phyloP scores from a whole-genome alignment of 805 yeast species.

The Metschnikowia lachancei region DNA sequence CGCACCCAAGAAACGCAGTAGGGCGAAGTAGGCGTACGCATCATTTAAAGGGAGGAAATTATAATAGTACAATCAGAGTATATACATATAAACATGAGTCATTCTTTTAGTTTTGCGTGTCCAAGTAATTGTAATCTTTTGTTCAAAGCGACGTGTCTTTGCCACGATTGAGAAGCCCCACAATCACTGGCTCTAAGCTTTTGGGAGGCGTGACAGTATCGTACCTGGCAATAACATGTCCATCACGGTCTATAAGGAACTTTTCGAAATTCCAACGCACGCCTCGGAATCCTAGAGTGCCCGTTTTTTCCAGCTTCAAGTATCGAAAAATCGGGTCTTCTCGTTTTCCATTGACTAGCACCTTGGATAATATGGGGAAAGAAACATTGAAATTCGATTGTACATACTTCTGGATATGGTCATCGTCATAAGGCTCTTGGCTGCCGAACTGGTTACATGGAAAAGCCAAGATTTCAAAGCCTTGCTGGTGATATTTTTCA shows the following conservation, averaged over 20 bases:
- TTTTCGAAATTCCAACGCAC: slow-evolving; percentile 82
- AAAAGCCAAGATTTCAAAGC: slow-evolving; percentile 72
- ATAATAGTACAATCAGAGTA: background rate
- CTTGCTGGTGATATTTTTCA: slow-evolving; percentile 59
- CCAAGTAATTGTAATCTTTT: background rate
- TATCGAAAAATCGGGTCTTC: slow-evolving; percentile 30
- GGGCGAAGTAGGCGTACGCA: background rate
- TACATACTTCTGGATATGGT: slow-evolving; percentile 22
- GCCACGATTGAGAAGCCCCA: slow-evolving; percentile 14
- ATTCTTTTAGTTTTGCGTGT: background rate
- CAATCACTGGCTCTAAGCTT: slow-evolving; percentile 42
- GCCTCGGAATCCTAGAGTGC: slow-evolving; percentile 38
- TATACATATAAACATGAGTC: background rate
- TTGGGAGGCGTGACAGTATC: slow-evolving; percentile 69
- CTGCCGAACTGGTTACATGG: slow-evolving; percentile 89
- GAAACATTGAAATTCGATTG: slow-evolving; percentile 29
- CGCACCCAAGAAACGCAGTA: slow-evolving; percentile 5
- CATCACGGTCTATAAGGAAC: slow-evolving; percentile 57
- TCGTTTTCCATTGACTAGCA: slow-evolving; percentile 36
- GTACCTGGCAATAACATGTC: slow-evolving; percentile 58
- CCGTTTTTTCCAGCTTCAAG: slow-evolving; percentile 28
- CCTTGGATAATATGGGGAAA: slow-evolving; percentile 39
- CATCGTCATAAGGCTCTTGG: slow-evolving; percentile 70
- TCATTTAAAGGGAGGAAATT: background rate
- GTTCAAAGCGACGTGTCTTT: background rate